Evolutionary conservation across 169 alveolate genomes (phyloP), one percentile per base, ranked within the genome.

Genomic region (Plasmodium falciparum): DNA sequence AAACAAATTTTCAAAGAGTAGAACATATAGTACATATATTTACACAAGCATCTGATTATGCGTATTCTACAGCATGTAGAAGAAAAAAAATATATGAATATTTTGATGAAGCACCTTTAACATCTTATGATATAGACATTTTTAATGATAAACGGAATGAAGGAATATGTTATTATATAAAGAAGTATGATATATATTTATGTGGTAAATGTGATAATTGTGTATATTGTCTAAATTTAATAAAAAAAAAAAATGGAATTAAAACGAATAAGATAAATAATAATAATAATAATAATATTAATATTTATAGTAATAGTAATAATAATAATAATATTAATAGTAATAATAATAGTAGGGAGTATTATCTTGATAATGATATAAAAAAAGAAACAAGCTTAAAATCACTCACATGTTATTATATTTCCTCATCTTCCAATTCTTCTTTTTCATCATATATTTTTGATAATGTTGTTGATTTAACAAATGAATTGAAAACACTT

Each of bases 71-170:
- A 24, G 49, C 49, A 20, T 83, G 91, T 69, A 13, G 91, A 52
- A 83, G 91, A 72, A 83, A 70, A 83, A 83, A 83, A 45, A 83
- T 83, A 4, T 83, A 83, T 69, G 85, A 83, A 4, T 83, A 83
- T 49, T 83, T 83, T 70, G 85, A 83, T 83, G 91, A 83, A 62
- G 22, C 59, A 0, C 91, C 91, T 2, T 4, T 43, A 11, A 58
- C 22, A n/a, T 6, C 74, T 3, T 2, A 26, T 1, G 91, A 83
- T 22, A 56, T 83, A 13, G 56, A 83, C 20, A 62, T 83, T 2
- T 83, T 83, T 72, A 54, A 83, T 24, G 7, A 26, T n/a, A 20
- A 26, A 24, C 15, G 22, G 1, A 83, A 83, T 61, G 29, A 61
- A 70, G 91, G 91, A 22, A 62, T 58, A n/a, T 83, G 91, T 62